Evolutionary conservation across 2,329 filamentous ascomycete genomes (phyloP), one percentile per base, ranked within the genome.

Genomic region (Neurospora sp.): DNA sequence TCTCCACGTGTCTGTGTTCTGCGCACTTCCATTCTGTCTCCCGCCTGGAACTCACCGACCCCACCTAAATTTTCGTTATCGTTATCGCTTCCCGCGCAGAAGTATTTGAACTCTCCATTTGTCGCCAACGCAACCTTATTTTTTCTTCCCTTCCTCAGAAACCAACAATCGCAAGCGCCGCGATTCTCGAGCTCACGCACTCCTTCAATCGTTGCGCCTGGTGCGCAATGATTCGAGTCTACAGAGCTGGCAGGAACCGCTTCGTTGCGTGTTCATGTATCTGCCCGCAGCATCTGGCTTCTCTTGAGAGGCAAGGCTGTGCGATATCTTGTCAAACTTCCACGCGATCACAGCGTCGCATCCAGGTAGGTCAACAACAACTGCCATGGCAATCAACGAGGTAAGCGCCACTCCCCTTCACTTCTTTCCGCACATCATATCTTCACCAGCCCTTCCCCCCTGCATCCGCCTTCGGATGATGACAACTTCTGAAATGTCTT

Each of bases 401-500:
- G 74, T 76, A 75, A 74, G 74, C 69, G 11, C 66, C 33, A 15
- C 52, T 42, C 68, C 67, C 69, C 67, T 67, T 39, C 67, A 36
- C 71, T 39, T 68, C 71, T 15, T 38, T 38, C 11, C 42, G 5
- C 52, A 69, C 66, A n/a, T 52, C 70, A 67, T 67, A 67, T 67
- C 68, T 68, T 66, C n/a, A 42, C 38, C 43, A 42, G 2, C 4
- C 4, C 36, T 38, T 36, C 6, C 11, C 42, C 46, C 15, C 23
- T 4, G 52, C 46, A 68, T 67, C 70, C 68, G 67, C 73, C 73
- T 79, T 81, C 82, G 83, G 76, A 86, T 89, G 91, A 93, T 93
- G 91, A 93, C 87, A 92, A 84, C 82, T 78, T 70, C 83, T 82
- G 85, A 84, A 83, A 81, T 84, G 85, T 91, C 91, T 93, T 93